Percentiles rank a stretch among this genome's conserved stretches.
These are phyloP conservation scores for Angomonas deanei DNA, from an alignment of 208 protist genomes.

Conservation along the genomic window DNA sequence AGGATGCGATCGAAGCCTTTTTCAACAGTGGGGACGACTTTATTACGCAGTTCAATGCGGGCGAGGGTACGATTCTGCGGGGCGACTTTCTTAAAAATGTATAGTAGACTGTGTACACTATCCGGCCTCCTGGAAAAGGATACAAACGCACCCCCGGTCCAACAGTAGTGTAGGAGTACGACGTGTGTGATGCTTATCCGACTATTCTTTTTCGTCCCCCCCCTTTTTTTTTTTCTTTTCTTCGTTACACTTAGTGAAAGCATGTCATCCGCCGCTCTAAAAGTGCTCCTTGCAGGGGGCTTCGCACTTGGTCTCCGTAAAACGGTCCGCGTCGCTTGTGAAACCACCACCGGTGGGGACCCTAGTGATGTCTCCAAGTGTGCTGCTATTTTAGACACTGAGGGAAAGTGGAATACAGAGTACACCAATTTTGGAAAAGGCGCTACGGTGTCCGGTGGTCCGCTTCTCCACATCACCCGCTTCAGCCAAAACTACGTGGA, in stretches of 20 bases:
- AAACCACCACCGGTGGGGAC: too few relatives aligned
- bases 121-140: too few relatives aligned
- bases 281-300: not conserved
- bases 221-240: conserved; percentile 2
- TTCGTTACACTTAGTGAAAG: not conserved
- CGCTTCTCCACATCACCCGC: conserved; percentile 33
- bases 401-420: conserved; percentile 11
- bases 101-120: too few relatives aligned
- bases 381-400: not conserved
- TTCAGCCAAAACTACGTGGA: conserved; percentile 20
- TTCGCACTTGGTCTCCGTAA: not conserved
- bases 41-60: conserved; percentile 69
- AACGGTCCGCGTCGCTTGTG: not conserved
- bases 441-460: not conserved
- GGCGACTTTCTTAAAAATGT: conserved; percentile 25
- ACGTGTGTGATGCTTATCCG: not conserved
- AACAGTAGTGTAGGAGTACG: not conserved
- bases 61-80: conserved; percentile 38
- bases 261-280: not conserved
- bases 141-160: too few relatives aligned
- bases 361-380: not conserved
- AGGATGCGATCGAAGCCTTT: conserved; percentile 84
- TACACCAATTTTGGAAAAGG: conserved; percentile 7
- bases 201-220: not conserved
- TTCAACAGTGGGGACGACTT: conserved; percentile 83